phyloP scores from a whole-genome alignment of 2,329 filamentous ascomycete genomes.

The Trichoderma asperellum region DNA sequence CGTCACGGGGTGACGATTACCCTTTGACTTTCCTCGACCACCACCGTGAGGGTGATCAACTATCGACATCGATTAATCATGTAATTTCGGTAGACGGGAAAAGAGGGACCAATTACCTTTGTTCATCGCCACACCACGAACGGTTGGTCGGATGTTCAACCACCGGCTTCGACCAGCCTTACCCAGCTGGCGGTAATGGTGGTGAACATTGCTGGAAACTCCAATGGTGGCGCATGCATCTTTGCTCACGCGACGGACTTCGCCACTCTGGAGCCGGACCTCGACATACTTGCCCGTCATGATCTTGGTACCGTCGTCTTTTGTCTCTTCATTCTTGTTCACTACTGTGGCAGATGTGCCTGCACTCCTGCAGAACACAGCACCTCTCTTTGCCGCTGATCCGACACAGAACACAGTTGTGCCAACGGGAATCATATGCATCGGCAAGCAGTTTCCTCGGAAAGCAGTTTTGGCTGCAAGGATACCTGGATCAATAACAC shows the following conservation, averaged over 20 bases:
- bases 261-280: conserved; percentile 87
- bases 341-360: conserved; percentile 89
- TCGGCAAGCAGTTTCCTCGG: conserved; percentile 89
- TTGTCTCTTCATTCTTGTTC: conserved; percentile 80
- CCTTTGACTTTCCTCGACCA: conserved; percentile 99
- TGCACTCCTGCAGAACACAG: conserved; percentile 92
- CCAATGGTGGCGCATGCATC: conserved; percentile 95
- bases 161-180: conserved; percentile 94
- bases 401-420: conserved; percentile 91
- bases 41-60: conserved; percentile 97
- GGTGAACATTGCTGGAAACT: conserved; percentile 88
- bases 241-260: conserved; percentile 85
- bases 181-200: conserved; percentile 87
- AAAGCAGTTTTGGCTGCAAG: conserved; percentile 92
- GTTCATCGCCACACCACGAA: conserved; percentile 98
- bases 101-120: conserved; percentile 63
- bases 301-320: conserved; percentile 60
- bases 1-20: conserved; percentile 91
- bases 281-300: conserved; percentile 79
- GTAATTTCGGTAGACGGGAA: neutral
- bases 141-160: conserved; percentile 92
- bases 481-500: conserved; percentile 90
- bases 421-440: conserved; percentile 96
- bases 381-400: conserved; percentile 70
- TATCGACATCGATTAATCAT: conserved; percentile 38